Base-by-base conservation (phyloP, 768 basidiomycete genomes). In the Trametes cingulata region DNA sequence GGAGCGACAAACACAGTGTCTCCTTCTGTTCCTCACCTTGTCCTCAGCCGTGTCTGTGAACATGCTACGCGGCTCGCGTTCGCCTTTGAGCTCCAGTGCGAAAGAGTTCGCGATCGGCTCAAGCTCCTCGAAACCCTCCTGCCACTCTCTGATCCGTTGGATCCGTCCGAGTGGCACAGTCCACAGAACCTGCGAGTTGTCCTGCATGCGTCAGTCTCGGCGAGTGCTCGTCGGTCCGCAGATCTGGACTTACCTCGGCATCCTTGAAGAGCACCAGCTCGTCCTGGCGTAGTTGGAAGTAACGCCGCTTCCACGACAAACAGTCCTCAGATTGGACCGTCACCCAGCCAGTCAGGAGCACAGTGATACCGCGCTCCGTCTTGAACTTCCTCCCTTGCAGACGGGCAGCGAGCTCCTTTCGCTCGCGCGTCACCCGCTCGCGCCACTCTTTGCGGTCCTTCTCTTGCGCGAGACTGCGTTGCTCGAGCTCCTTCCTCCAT, bases 231-330 rank as follows among this genome's bases (percentile, higher is more conserved):
- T 12, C 15, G 25, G 24, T 42, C 36, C 36, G 42, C 25, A 17
- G 49, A 40, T 22, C 15, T 6, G 27, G 36, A 61, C 72, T 40
- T 48, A 70, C 72, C 60, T 71, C 69, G n/a, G 61, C 63, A 42
- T 68, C 67, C 61, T 71, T 73, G 68, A 64, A 72, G 6, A 75
- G 60, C 17, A 52, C 40, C 47, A 75, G 58, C 27, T 43, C 56
- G 13, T 68, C 58, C 6, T 65, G 65, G 35, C 66, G 54, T 29
- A 75, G 60, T 42, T 71, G 66, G 55, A 69, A 75, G 54, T 67
- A 72, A 7, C 75, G 65, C 37, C 75, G 63, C 52, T 70, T 70
- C 71, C 72, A 76, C 19, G 67, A 65, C n/a, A 68, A 52, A 19
- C 58, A 67, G 20, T 64, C 66, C 22, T 61, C 58, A 12, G 67